A percentile compares a stretch with the other conserved stretches of the same genome.
phyloP scores from a whole-genome alignment of 2,329 filamentous ascomycete species.

The Cercospora sojina region DNA sequence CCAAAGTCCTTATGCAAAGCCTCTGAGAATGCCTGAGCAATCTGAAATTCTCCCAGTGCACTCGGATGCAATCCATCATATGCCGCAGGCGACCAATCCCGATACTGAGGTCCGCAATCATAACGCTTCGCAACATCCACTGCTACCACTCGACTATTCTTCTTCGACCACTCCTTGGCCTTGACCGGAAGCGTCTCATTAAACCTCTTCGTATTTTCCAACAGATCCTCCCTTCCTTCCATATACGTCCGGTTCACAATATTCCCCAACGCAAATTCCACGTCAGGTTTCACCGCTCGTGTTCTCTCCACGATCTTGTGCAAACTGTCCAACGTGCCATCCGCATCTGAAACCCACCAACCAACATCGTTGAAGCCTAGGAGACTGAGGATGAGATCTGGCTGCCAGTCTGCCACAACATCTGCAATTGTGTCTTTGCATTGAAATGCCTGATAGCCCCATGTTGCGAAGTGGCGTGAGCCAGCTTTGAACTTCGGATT shows the following conservation, averaged over 20 bases:
- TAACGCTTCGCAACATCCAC: constrained; percentile 38
- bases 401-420: constrained; percentile 34
- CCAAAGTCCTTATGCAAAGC: constrained; percentile 14
- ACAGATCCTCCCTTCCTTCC: constrained; percentile 25
- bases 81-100: constrained; percentile 11
- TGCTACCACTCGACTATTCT: constrained; percentile 35
- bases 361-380: constrained; percentile 34
- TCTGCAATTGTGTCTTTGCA: constrained; percentile 34
- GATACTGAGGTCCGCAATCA: constrained; percentile 22
- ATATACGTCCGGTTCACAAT: constrained; percentile 26
- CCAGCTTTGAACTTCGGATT: constrained; percentile 27
- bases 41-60: constrained; percentile 45
- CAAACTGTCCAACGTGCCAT: constrained; percentile 31
- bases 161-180: constrained; percentile 32
- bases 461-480: constrained; percentile 22
- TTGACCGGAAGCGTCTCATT: constrained; percentile 25
- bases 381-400: constrained; percentile 35
- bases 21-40: constrained; percentile 44
- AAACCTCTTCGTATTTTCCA: constrained; percentile 24
- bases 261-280: constrained; percentile 28
- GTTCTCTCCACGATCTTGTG: constrained; percentile 36
- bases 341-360: constrained; percentile 27
- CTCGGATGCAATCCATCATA: constrained; percentile 39
- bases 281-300: constrained; percentile 31
- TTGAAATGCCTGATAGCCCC: constrained; percentile 39